A percentile compares a stretch with the other conserved stretches of the same genome.
These are phyloP conservation scores for Colletotrichum lini DNA, from an alignment of 2,329 filamentous ascomycete genomes.

Conservation along the genomic window DNA sequence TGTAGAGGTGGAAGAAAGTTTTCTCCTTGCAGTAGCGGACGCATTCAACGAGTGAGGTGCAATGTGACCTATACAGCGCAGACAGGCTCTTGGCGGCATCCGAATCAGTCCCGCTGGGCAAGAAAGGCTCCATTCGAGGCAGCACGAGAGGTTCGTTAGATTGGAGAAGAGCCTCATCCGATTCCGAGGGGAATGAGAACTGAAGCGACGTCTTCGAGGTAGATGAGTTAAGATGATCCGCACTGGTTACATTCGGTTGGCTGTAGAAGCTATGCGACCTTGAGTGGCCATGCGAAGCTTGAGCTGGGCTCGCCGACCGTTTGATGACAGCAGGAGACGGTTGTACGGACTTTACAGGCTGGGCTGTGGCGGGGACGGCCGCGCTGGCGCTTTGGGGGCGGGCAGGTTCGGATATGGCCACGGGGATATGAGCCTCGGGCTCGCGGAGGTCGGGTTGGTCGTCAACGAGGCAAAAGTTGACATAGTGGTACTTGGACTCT, in stretches of 20 bases:
- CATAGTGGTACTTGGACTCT: conserved; percentile 98
- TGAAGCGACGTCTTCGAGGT: conserved; percentile 70
- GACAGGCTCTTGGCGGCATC: conserved; percentile 89
- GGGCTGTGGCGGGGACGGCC: conserved; percentile 48
- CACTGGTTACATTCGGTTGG: conserved; percentile 67
- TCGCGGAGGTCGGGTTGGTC: conserved; percentile 66
- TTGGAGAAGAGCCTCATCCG: conserved; percentile 66
- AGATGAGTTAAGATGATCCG: conserved; percentile 72
- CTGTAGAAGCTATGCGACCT: conserved; percentile 71
- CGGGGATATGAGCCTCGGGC: conserved; percentile 60
- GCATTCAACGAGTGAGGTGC: conserved; percentile 94
- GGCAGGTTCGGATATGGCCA: conserved; percentile 64
- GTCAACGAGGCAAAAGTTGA: conserved; percentile 74
- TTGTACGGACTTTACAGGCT: conserved; percentile 42
- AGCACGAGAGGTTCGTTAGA: conserved; percentile 81
- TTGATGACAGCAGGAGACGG: conserved; percentile 50
- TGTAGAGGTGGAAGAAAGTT: conserved; percentile 95
- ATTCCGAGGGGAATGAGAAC: conserved; percentile 73
- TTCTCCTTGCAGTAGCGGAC: conserved; percentile 98
- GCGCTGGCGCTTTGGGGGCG: conserved; percentile 68
- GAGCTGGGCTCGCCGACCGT: conserved; percentile 35
- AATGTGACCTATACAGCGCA: conserved; percentile 93
- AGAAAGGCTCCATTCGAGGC: conserved; percentile 87
- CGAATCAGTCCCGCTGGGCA: conserved; percentile 85
- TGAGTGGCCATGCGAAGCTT: conserved; percentile 46